A percentile compares a stretch with the other conserved stretches of the same genome.
phyloP scores from a whole-genome alignment of 352 stramenopile species.

The Thalassiosira livingstoniorum region DNA sequence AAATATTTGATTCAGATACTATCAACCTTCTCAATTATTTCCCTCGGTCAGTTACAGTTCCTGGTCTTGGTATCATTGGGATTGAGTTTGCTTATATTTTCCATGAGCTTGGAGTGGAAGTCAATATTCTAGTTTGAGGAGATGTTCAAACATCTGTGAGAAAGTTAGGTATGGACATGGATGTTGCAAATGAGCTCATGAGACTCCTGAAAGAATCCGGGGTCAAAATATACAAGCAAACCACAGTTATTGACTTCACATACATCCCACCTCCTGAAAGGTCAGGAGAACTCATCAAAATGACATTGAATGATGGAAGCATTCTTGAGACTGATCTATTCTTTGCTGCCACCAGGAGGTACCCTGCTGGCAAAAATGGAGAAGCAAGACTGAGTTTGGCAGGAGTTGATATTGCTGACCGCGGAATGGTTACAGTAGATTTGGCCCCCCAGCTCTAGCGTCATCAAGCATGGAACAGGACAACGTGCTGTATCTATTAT shows the following conservation, averaged over 20 bases:
- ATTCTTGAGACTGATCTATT: conserved; percentile 44
- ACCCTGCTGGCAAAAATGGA: conserved; percentile 29
- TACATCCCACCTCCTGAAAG: conserved; percentile 20
- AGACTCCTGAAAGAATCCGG: conserved; percentile 33
- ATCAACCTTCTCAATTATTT: conserved; percentile 55
- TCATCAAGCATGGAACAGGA: conserved; percentile 40
- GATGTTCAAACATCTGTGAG: conserved; percentile 25
- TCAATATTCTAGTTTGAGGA: conserved; percentile 44
- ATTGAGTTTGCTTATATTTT: conserved; percentile 62
- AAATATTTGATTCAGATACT: conserved; percentile 56
- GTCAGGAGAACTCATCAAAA: conserved; percentile 25
- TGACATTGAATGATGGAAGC: conserved; percentile 36
- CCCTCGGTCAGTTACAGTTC: conserved; percentile 41
- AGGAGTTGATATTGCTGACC: conserved; percentile 29
- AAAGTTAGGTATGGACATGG: conserved; percentile 52
- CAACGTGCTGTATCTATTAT: conserved; percentile 29
- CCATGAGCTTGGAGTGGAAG: conserved; percentile 30
- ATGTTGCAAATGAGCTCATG: conserved; percentile 43
- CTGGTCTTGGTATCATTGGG: conserved; percentile 50
- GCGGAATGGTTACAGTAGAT: conserved; percentile 28
- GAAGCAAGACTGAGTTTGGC: conserved; percentile 26
- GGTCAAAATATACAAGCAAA: conserved; percentile 25
- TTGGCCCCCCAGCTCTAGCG: conserved; percentile 37
- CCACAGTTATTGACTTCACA: conserved; percentile 28
- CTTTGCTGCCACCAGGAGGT: conserved; percentile 46